A percentile compares a stretch with the other conserved stretches of the same genome.
These are phyloP conservation scores for Solanum pinnatisectum DNA, from an alignment of 257 asterid genomes.

Conservation along the genomic window DNA sequence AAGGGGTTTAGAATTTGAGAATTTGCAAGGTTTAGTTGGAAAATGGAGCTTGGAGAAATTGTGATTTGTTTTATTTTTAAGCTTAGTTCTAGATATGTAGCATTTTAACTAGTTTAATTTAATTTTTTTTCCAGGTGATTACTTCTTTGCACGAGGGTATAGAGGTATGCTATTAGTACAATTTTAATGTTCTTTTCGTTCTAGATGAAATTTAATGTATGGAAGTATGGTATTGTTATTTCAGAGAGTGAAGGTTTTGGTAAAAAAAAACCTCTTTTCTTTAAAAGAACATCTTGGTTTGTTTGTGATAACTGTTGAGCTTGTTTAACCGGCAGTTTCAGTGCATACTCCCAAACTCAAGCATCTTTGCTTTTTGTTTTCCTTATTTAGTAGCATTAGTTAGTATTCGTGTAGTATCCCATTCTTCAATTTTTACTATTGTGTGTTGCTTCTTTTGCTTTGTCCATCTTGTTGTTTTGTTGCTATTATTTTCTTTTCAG, in stretches of 20 bases:
- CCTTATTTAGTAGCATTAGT: neutral
- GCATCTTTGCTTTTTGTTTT: neutral
- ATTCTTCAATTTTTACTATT: neutral
- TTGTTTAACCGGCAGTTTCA: neutral
- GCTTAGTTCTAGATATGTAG: neutral
- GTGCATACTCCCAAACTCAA: neutral
- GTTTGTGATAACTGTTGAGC: neutral
- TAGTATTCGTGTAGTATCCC: neutral
- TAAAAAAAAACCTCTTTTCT: neutral
- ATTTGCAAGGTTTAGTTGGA: neutral
- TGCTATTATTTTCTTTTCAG: neutral
- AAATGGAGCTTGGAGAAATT: neutral
- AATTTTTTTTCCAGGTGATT: conserved; percentile 36
- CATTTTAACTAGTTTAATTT: neutral
- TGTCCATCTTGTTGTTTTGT: neutral
- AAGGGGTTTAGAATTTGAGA: neutral
- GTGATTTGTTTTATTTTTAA: neutral
- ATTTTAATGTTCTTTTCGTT: neutral
- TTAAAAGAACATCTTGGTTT: neutral
- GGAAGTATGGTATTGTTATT: neutral
- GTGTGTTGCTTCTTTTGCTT: neutral
- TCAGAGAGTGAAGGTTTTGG: neutral
- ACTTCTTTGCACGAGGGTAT: conserved; percentile 43
- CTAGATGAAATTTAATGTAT: neutral
- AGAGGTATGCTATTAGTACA: conserved; percentile 31